These are phyloP conservation scores for Fomitopsis schrenkii DNA, from an alignment of 1,284 basidiomycete genomes.

Conservation along the genomic window DNA sequence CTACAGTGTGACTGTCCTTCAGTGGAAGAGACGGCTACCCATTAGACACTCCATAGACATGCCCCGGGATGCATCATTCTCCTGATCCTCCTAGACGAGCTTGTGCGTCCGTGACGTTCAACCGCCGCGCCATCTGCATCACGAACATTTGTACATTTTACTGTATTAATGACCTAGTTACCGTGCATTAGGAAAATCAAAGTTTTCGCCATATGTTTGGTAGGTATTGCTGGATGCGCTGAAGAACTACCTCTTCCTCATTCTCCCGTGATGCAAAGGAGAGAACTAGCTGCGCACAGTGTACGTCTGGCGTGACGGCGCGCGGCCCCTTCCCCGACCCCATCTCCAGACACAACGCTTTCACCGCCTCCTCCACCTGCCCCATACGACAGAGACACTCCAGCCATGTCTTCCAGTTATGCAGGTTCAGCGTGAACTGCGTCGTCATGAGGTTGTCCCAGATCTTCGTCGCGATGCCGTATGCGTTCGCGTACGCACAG, in stretches of 20 bases:
- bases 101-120: slow-evolving; percentile 26
- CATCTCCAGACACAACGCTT: slow-evolving; percentile 67
- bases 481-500: slow-evolving; percentile 61
- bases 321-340: slow-evolving; percentile 28
- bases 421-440: slow-evolving; percentile 50
- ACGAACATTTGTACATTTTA: slow-evolving; percentile 17
- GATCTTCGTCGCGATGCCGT: slow-evolving; percentile 48
- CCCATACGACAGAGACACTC: slow-evolving; percentile 82
- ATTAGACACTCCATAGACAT: slow-evolving; percentile 14
- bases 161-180: slow-evolving; percentile 10
- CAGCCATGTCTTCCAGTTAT: slow-evolving; percentile 80
- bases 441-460: slow-evolving; percentile 46
- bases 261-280: slow-evolving; percentile 45
- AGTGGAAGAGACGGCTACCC: slow-evolving; percentile 65
- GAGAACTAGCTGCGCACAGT: slow-evolving; percentile 48
- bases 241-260: slow-evolving; percentile 41
- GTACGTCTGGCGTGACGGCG: slow-evolving; percentile 41
- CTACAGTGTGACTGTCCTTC: slow-evolving; percentile 82
- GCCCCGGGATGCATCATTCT: slow-evolving; percentile 9
- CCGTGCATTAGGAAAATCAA: not conserved
- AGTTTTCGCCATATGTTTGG: slow-evolving; percentile 30
- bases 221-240: slow-evolving; percentile 45
- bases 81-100: slow-evolving; percentile 26
- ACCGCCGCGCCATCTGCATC: slow-evolving; percentile 26
- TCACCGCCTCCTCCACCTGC: slow-evolving; percentile 64